A percentile compares a stretch with the other conserved stretches of the same genome.
Conservation (phyloP, 768 basidiomycete species). For the Naganishia vaughanmartiniae region DNA sequence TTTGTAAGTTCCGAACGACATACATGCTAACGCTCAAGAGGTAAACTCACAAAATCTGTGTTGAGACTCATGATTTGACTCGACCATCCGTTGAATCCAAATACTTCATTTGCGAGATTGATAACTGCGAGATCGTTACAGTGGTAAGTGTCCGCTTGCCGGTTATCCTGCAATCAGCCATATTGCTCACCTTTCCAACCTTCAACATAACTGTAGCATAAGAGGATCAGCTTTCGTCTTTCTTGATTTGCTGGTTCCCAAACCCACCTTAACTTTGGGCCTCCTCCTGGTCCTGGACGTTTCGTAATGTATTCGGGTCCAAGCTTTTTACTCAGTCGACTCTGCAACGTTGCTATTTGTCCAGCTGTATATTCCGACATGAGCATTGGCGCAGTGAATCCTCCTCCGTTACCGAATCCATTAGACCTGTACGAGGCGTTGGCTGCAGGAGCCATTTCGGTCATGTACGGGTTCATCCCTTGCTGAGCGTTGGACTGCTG, state of each 20-base stretch:
- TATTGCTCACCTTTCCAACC: constrained; percentile 71
- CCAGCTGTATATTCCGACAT: constrained; percentile 65
- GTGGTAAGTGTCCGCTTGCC: background rate
- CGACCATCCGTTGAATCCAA: constrained; percentile 96
- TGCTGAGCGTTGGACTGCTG: background rate
- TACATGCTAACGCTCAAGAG: constrained; percentile 18
- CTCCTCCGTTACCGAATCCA: constrained; percentile 18
- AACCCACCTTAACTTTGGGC: constrained; percentile 29
- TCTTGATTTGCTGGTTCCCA: background rate
- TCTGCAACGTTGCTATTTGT: constrained; percentile 71
- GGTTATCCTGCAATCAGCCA: background rate
- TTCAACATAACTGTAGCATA: constrained; percentile 63
- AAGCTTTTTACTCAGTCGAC: constrained; percentile 77
- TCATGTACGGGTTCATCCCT: constrained; percentile 6
- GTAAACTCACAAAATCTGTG: constrained; percentile 53
- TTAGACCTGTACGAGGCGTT: constrained; percentile 20
- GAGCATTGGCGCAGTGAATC: constrained; percentile 47
- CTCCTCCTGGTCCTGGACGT: constrained; percentile 73
- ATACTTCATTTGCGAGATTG: constrained; percentile 95
- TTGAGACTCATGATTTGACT: constrained; percentile 71
- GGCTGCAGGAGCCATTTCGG: constrained; percentile 14
- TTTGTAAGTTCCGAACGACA: constrained; percentile 2
- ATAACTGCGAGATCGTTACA: constrained; percentile 60
- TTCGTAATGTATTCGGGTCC: constrained; percentile 92
- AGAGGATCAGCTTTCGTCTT: background rate